These are phyloP conservation scores for Mesotaenium endlicherianum DNA, from an alignment of 139 green algal species.

Conservation along the genomic window DNA sequence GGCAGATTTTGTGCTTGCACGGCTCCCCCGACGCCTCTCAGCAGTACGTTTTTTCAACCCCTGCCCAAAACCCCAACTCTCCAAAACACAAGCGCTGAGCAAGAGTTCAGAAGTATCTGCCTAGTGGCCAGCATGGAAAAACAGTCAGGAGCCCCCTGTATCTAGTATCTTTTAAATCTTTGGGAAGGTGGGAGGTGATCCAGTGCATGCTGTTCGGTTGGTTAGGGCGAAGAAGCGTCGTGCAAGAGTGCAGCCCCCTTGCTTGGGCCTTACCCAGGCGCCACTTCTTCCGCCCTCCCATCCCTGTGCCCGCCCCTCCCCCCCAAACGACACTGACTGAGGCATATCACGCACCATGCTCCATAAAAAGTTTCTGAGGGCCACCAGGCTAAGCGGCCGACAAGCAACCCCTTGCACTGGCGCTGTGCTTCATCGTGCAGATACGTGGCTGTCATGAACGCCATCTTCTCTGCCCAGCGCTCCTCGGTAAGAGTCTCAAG, in stretches of 20 bases:
- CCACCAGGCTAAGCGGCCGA: not conserved
- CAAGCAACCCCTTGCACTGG: not conserved
- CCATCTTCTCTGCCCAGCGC: conserved; percentile 72
- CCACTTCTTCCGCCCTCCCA: not conserved
- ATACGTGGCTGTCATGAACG: conserved; percentile 76
- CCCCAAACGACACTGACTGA: too few relatives aligned
- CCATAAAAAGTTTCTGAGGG: too few relatives aligned
- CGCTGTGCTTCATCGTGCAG: conserved; percentile 22
- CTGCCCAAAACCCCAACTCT: not conserved
- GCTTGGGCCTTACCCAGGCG: not conserved
- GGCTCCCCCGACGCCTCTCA: conserved; percentile 55
- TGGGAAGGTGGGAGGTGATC: not conserved
- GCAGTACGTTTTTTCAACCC: conserved; percentile 43
- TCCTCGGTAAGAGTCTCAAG: conserved; percentile 3
- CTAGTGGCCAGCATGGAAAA: not conserved
- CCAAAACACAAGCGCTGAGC: not conserved
- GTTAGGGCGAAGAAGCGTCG: not conserved
- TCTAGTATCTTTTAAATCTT: too few relatives aligned
- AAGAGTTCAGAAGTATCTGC: not conserved
- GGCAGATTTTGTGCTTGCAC: conserved; percentile 60
- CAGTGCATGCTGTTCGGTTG: not conserved
- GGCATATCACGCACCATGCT: too few relatives aligned
- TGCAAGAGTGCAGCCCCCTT: not conserved
- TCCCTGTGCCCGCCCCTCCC: too few relatives aligned
- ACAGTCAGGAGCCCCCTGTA: too few relatives aligned